Evolutionary conservation across 768 basidiomycete species (phyloP).

Genomic region (Lactarius pseudohatsudake): DNA sequence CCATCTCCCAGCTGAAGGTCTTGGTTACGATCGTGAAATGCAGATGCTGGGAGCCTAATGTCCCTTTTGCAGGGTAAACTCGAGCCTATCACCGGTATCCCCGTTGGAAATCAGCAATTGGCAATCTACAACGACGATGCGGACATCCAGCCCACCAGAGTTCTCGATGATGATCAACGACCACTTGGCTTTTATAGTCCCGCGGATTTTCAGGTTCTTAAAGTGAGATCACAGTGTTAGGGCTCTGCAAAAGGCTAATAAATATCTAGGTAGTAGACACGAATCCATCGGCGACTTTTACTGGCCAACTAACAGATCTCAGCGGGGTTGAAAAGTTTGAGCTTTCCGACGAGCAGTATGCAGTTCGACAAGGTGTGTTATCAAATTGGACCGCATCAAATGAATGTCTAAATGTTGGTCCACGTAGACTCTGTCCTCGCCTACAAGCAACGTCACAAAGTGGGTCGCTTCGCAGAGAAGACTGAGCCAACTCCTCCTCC

Average conservation of each 20-base stretch:
- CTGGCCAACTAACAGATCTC: slow-evolving; percentile 83
- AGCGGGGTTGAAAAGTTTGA: slow-evolving; percentile 93
- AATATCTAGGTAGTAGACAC: slow-evolving; percentile 63
- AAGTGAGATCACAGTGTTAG: slow-evolving; percentile 47
- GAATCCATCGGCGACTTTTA: slow-evolving; percentile 71
- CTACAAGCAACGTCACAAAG: slow-evolving; percentile 82
- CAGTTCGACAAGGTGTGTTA: slow-evolving; percentile 65
- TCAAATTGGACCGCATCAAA: background rate
- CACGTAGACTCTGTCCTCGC: slow-evolving; percentile 79
- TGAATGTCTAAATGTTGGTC: background rate
- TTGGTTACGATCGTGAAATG: slow-evolving; percentile 6
- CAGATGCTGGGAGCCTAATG: background rate
- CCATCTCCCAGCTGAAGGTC: slow-evolving; percentile 84
- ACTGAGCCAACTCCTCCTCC: slow-evolving; percentile 38
- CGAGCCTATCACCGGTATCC: slow-evolving; percentile 89
- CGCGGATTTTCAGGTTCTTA: slow-evolving; percentile 75
- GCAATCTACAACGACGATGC: slow-evolving; percentile 58
- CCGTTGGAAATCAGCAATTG: slow-evolving; percentile 68
- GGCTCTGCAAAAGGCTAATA: background rate
- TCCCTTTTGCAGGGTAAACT: slow-evolving; percentile 50
- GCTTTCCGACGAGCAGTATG: slow-evolving; percentile 79
- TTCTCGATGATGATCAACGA: slow-evolving; percentile 64
- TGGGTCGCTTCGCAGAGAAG: slow-evolving; percentile 82
- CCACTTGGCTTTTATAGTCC: slow-evolving; percentile 75
- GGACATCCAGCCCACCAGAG: slow-evolving; percentile 48